Percentiles rank a stretch among this genome's conserved stretches.
These are phyloP conservation scores for Exophiala alcalophila DNA, from an alignment of 2,329 filamentous ascomycete genomes.

Conservation along the genomic window DNA sequence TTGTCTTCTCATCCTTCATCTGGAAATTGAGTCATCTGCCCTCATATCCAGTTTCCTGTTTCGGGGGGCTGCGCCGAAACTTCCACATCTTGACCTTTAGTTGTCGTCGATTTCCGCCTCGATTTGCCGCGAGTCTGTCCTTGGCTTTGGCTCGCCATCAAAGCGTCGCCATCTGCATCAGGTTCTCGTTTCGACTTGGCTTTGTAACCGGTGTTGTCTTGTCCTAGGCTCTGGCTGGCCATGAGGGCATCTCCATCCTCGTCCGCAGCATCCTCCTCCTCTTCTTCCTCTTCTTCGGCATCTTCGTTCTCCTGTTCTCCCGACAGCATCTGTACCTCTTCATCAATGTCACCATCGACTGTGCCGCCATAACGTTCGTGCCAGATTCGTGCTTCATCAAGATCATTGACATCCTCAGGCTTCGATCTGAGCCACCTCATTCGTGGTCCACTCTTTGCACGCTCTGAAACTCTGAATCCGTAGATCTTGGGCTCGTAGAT, in stretches of 20 bases:
- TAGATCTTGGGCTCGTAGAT: conserved; percentile 97
- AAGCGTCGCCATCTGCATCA: conserved; percentile 13
- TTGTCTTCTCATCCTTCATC: conserved; percentile 1
- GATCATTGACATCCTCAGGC: conserved; percentile 72
- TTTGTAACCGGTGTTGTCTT: background rate
- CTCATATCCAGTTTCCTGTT: conserved; percentile 16
- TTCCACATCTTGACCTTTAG: conserved; percentile 7
- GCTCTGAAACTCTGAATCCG: conserved; percentile 89
- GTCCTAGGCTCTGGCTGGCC: conserved; percentile 18
- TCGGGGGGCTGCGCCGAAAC: conserved; percentile 5
- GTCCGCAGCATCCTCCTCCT: conserved; percentile 30
- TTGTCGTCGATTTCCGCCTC: conserved; percentile 13
- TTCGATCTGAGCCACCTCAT: conserved; percentile 96
- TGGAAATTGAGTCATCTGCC: conserved; percentile 1
- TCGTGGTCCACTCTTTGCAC: conserved; percentile 81
- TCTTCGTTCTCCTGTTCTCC: conserved; percentile 41
- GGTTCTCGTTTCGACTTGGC: conserved; percentile 18
- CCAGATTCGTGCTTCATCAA: conserved; percentile 65
- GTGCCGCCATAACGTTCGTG: conserved; percentile 35
- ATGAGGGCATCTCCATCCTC: conserved; percentile 28
- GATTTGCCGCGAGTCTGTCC: conserved; percentile 12
- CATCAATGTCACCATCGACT: conserved; percentile 33
- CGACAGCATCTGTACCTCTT: conserved; percentile 40
- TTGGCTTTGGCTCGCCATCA: conserved; percentile 14
- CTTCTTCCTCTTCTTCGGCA: conserved; percentile 39